Evolutionary conservation across 2,329 filamentous ascomycete genomes (phyloP), one percentile per base, ranked within the genome.

Genomic region (Trichophyton verrucosum): DNA sequence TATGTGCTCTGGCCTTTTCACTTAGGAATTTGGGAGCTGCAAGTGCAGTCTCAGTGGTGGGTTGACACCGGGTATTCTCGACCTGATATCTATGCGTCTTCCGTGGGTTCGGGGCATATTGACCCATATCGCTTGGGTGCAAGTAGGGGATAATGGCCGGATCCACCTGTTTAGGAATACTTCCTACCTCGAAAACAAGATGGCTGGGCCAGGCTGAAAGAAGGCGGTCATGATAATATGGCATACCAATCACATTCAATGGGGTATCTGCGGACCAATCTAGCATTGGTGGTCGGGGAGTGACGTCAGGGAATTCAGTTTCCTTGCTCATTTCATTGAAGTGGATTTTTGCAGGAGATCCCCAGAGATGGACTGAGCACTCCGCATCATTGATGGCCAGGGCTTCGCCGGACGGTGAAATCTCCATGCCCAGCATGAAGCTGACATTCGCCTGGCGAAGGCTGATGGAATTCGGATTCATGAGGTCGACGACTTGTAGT

Each of bases 401-500:
- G 0, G 89, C 90, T 72, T 95, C 90, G 1, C 91, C 91, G 1
- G 91, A 95, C 0, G 89, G 86, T 2, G 91, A 89, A 66, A 96
- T 85, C 67, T 96, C 91, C 65, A 96, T 84, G 65, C 88, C 86
- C 62, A 84, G 85, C 66, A 96, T 81, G 66, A 87, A 89, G 0
- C 86, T 81, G 3, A 91, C 83, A 67, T 91, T 91, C 38, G 88
- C 86, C 74, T 95, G 91, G 58, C 88, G 84, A 58, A 96, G 84
- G 66, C 88, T 91, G 70, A 89, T 90, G 20, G 89, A 86, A 69
- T 95, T 91, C 0, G 90, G 89, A 64, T 96, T 96, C 84, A 95
- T 90, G 3, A 99, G 82, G 72, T 99, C 94, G 58, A 97, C 90
- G 13, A 97, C 87, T 71, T 99, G 92, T 72, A 99, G 88, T 73